Evolutionary conservation across 805 yeast genomes (phyloP).

Genomic region (Nakazawaea wickerhamii): DNA sequence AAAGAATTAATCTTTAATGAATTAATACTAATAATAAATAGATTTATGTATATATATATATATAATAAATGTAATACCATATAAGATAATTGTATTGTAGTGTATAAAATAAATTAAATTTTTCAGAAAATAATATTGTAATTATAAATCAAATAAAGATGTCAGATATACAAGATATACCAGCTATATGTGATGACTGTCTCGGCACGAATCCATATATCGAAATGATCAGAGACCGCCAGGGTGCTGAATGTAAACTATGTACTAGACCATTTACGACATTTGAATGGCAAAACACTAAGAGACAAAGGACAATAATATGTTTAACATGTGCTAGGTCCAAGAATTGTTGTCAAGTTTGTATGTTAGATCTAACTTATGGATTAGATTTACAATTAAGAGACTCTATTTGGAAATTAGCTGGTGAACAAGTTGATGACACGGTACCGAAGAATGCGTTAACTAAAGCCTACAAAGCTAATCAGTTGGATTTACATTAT

Average conservation of each 20-base stretch:
- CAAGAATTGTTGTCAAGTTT: slow-evolving; percentile 81
- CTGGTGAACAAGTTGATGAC: slow-evolving; percentile 34
- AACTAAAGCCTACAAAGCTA: slow-evolving; percentile 52
- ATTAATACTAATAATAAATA: slow-evolving; percentile 1
- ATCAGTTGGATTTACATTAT: slow-evolving; percentile 32
- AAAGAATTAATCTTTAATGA: no score
- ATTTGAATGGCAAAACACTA: slow-evolving; percentile 58
- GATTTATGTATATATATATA: no score
- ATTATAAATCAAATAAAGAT: no score
- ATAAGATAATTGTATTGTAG: no score
- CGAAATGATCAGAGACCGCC: slow-evolving; percentile 63
- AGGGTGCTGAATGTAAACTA: slow-evolving; percentile 78
- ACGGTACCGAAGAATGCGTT: slow-evolving; percentile 46
- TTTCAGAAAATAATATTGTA: no score
- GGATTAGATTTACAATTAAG: slow-evolving; percentile 76
- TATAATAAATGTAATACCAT: no score
- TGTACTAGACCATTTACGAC: slow-evolving; percentile 84
- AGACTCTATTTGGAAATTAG: slow-evolving; percentile 74
- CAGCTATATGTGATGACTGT: slow-evolving; percentile 70
- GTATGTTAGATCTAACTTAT: slow-evolving; percentile 76
- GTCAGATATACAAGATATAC: slow-evolving; percentile 29
- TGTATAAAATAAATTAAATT: no score
- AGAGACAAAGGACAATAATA: slow-evolving; percentile 57
- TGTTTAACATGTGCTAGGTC: slow-evolving; percentile 78
- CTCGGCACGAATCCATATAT: slow-evolving; percentile 61